These are phyloP conservation scores for Backusella luteola DNA, from an alignment of 192 early-diverging fungal genomes.

Conservation along the genomic window DNA sequence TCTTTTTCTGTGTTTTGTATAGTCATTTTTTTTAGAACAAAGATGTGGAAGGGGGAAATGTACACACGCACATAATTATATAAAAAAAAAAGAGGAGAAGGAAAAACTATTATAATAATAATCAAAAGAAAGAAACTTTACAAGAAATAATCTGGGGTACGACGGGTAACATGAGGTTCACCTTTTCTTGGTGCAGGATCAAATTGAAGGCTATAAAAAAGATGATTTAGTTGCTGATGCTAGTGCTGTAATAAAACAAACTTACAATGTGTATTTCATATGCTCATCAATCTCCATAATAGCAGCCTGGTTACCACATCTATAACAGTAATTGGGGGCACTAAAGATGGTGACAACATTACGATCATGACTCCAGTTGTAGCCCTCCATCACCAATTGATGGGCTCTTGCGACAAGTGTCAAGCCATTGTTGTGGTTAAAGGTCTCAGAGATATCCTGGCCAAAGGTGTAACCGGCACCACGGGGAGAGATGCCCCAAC, in stretches of 20 bases:
- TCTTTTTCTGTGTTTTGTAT: too few relatives aligned
- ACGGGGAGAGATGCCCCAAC: slow-evolving; percentile 86
- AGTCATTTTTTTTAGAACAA: too few relatives aligned
- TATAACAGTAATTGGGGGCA: slow-evolving; percentile 99
- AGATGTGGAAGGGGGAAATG: too few relatives aligned
- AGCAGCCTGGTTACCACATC: slow-evolving; percentile 99
- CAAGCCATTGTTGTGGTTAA: slow-evolving; percentile 94
- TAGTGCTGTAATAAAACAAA: too few relatives aligned
- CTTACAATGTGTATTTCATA: slow-evolving; percentile 97
- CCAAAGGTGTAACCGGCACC: slow-evolving; percentile 89
- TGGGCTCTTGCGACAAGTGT: slow-evolving; percentile 96
- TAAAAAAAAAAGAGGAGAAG: not conserved
- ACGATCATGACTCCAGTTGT: slow-evolving; percentile 98
- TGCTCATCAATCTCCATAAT: slow-evolving; percentile 99
- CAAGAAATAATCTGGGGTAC: slow-evolving; percentile 99
- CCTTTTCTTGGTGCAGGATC: slow-evolving; percentile 97
- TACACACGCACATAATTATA: not conserved
- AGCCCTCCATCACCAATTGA: slow-evolving; percentile 94
- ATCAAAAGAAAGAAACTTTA: slow-evolving; percentile 40
- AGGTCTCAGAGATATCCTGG: slow-evolving; percentile 83
- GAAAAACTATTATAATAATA: not conserved
- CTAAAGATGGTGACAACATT: slow-evolving; percentile 99
- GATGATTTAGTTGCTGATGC: too few relatives aligned
- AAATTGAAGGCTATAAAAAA: slow-evolving; percentile 71
- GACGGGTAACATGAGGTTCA: slow-evolving; percentile 97